These are phyloP conservation scores for Acanthamoeba castellanii DNA, from an alignment of 208 protist species.

Conservation along the genomic window DNA sequence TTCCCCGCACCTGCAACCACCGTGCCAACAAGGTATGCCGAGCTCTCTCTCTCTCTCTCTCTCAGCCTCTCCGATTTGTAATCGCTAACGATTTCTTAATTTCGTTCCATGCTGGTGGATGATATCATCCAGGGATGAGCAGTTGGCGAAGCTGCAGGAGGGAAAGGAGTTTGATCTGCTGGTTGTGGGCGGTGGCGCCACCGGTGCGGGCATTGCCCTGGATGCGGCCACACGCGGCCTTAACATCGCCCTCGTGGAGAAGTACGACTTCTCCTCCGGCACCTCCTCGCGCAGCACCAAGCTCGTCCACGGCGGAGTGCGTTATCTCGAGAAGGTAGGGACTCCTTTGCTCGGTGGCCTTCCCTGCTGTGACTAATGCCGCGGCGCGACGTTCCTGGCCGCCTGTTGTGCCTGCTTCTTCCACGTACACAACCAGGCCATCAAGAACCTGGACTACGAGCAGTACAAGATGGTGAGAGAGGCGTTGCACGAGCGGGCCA, in stretches of 20 bases:
- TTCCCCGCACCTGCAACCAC: neutral
- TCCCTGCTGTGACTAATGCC: neutral
- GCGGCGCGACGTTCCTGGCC: too few relatives aligned
- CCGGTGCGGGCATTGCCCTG: conserved; percentile 94
- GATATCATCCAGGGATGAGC: neutral
- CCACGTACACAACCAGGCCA: conserved; percentile 88
- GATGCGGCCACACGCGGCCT: conserved; percentile 95
- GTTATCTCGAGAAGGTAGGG: conserved; percentile 36
- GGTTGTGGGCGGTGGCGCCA: conserved; percentile 96
- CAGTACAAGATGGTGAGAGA: conserved; percentile 94
- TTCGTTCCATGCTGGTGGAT: too few relatives aligned
- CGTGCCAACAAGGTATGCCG: neutral
- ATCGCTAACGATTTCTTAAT: too few relatives aligned
- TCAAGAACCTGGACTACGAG: conserved; percentile 89
- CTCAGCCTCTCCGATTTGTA: too few relatives aligned
- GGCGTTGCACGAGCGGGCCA: conserved; percentile 94
- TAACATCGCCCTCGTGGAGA: conserved; percentile 94
- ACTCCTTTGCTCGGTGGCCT: too few relatives aligned
- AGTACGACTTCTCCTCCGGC: conserved; percentile 88
- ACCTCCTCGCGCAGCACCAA: conserved; percentile 97
- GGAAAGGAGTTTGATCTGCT: conserved; percentile 91
- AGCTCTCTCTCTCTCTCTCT: too few relatives aligned
- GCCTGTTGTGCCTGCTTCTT: neutral
- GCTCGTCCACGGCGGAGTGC: conserved; percentile 95
- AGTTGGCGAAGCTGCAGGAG: neutral